These are phyloP conservation scores for Corynespora cassiicola DNA, from an alignment of 2,329 filamentous ascomycete genomes.

Conservation along the genomic window DNA sequence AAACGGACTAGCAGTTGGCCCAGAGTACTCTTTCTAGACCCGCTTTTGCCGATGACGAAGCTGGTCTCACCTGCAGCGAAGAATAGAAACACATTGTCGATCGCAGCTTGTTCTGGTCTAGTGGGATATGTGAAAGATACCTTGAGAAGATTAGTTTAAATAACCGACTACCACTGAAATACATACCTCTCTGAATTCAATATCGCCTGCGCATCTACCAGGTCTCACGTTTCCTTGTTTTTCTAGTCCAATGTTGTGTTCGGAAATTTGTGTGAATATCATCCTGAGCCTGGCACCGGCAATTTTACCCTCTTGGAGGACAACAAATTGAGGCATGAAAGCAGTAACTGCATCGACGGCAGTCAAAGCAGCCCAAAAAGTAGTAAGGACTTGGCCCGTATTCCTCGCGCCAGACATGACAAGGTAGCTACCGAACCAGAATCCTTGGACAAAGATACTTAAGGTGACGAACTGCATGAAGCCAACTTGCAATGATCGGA, in stretches of 20 bases:
- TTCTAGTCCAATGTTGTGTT: slow-evolving; percentile 21
- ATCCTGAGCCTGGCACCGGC: slow-evolving; percentile 70
- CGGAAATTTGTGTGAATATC: slow-evolving; percentile 47
- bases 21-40: slow-evolving; percentile 91
- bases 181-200: slow-evolving; percentile 73
- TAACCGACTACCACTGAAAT: not conserved
- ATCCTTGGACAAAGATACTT: slow-evolving; percentile 83
- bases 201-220: slow-evolving; percentile 65
- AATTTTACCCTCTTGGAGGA: slow-evolving; percentile 79
- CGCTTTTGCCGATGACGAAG: slow-evolving; percentile 85
- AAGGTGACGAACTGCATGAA: slow-evolving; percentile 77
- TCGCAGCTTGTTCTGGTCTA: slow-evolving; percentile 64
- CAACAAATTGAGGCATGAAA: slow-evolving; percentile 76
- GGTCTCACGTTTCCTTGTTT: slow-evolving; percentile 27
- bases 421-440: slow-evolving; percentile 83
- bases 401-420: slow-evolving; percentile 65
- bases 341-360: slow-evolving; percentile 77
- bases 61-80: slow-evolving; percentile 77
- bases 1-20: slow-evolving; percentile 80
- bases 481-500: slow-evolving; percentile 75
- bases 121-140: slow-evolving; percentile 84
- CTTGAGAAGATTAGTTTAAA: slow-evolving; percentile 51
- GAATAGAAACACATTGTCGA: slow-evolving; percentile 68
- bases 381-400: slow-evolving; percentile 76
- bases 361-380: slow-evolving; percentile 82